These are phyloP conservation scores for Thalassiosira ordinaria DNA, from an alignment of 352 stramenopile genomes.

Conservation along the genomic window DNA sequence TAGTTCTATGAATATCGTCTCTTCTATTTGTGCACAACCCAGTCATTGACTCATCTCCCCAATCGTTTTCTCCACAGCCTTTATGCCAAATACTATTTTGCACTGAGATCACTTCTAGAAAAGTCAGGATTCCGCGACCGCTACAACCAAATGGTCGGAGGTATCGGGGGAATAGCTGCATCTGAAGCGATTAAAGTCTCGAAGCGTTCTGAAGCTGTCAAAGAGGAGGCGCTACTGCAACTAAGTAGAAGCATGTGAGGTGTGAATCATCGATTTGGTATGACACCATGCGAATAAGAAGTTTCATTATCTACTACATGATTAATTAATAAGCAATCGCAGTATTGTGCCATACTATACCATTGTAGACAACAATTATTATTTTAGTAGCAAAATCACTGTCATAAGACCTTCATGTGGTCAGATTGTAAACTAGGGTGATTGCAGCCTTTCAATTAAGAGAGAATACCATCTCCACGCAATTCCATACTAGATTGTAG, in stretches of 20 bases:
- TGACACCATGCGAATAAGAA: no score
- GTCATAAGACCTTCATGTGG: no score
- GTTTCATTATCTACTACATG: no score
- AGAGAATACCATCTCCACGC: no score
- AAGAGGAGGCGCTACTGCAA: conserved; percentile 82
- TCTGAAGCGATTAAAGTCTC: conserved; percentile 81
- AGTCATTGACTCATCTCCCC: no score
- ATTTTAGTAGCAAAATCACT: no score
- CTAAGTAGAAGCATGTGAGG: conserved; percentile 79
- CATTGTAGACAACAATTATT: no score
- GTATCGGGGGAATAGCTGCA: conserved; percentile 72
- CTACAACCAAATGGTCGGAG: conserved; percentile 86
- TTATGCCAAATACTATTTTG: conserved; percentile 99
- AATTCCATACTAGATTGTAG: no score
- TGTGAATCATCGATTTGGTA: not conserved
- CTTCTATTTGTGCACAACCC: not conserved
- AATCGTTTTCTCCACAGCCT: no score
- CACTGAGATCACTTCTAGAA: conserved; percentile 89
- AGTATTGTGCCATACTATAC: not conserved
- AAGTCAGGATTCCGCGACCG: conserved; percentile 84
- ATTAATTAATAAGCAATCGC: not conserved
- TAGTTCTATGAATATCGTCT: conserved; percentile 13
- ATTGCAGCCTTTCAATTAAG: no score
- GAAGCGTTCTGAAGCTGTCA: conserved; percentile 76
- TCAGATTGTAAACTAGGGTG: no score